Evolutionary conservation across 306 rosid genomes (phyloP).

Genomic region (Begonia peltatifolia): DNA sequence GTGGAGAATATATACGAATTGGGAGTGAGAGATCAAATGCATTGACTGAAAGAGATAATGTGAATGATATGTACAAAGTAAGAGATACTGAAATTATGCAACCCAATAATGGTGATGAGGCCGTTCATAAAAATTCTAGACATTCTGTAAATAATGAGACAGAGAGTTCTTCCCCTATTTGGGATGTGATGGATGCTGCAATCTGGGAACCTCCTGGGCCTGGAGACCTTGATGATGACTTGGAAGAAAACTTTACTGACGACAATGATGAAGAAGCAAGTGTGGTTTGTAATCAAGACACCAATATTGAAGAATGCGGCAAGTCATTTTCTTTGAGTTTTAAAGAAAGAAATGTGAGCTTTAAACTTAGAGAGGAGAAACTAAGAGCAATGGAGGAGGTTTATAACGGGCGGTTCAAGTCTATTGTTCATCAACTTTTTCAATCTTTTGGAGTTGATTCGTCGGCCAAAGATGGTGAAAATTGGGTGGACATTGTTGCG

Average conservation of each 20-base stretch:
- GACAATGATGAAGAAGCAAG: slow-evolving; percentile 33
- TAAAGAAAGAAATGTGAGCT: slow-evolving; percentile 37
- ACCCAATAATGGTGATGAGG: slow-evolving; percentile 25
- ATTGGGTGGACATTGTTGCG: slow-evolving; percentile 78
- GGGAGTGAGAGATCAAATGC: slow-evolving; percentile 8
- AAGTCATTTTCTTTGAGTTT: slow-evolving; percentile 40
- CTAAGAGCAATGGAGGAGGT: slow-evolving; percentile 59
- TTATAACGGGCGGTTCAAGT: slow-evolving; percentile 67
- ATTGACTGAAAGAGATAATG: slow-evolving; percentile 23
- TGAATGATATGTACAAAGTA: slow-evolving; percentile 17
- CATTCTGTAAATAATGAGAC: slow-evolving; percentile 22
- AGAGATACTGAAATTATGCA: slow-evolving; percentile 36
- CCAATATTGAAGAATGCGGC: slow-evolving; percentile 18
- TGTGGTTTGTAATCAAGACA: no score
- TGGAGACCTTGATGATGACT: slow-evolving; percentile 58
- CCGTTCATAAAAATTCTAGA: slow-evolving; percentile 20
- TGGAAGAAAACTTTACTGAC: slow-evolving; percentile 51
- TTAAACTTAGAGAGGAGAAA: slow-evolving; percentile 55
- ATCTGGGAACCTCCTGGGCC: slow-evolving; percentile 89
- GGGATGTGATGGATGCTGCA: slow-evolving; percentile 34
- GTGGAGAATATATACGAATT: slow-evolving; percentile 10
- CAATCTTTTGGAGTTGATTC: slow-evolving; percentile 52
- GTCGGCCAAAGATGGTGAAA: slow-evolving; percentile 41
- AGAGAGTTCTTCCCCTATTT: slow-evolving; percentile 27
- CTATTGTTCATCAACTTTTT: slow-evolving; percentile 55